Base-by-base conservation (phyloP, 148 eudicot species). In the Chenopodium formosanum region DNA sequence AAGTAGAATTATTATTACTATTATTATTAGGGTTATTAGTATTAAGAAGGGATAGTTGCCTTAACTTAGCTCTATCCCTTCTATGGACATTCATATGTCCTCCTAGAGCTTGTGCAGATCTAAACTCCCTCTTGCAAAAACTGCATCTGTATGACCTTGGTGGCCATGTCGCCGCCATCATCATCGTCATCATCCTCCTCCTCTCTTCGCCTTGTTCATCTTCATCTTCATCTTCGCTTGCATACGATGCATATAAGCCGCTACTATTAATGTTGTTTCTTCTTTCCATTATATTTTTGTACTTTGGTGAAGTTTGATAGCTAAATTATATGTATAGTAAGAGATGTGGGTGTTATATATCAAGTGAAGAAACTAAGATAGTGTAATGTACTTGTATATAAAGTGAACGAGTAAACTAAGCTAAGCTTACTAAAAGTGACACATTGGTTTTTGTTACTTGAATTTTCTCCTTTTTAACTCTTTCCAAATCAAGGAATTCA, bases 81-180 rank as follows among this genome's bases (percentile, higher is more conserved):
- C 98, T 90, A 64, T 94, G 98, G 52, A 94, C 98, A 87, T 94
- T 94, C 98, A 94, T 94, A 82, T 94, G 98, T 65, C 98, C 98
- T n/a, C 98, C 98, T 56, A 94, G 91, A 14, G 98, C 97, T 89
- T 94, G 98, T 66, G 98, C 98, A 79, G 95, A 91, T 89, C 91
- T 91, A 81, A 94, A 94, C 73, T 93, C 97, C 79, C 98, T 93
- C 62, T 93, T 91, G 78, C 98, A 94, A 25, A 93, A 94, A 78
- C 85, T 88, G 82, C 97, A 94, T 53, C 90, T 80, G 78, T 94
- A 93, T 72, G 90, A 88, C 77, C 94, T 94, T 84, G 97, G 98
- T 27, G 94, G 96, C 98, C 98, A 94, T 83, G 89, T 74, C 14
- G 16, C 53, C 86, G 62, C 70, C 84, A 79, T 83, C 87, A 82